These are phyloP conservation scores for Cystobasidiaceae sp. DNA, from an alignment of 1,284 basidiomycete species.

Conservation along the genomic window DNA sequence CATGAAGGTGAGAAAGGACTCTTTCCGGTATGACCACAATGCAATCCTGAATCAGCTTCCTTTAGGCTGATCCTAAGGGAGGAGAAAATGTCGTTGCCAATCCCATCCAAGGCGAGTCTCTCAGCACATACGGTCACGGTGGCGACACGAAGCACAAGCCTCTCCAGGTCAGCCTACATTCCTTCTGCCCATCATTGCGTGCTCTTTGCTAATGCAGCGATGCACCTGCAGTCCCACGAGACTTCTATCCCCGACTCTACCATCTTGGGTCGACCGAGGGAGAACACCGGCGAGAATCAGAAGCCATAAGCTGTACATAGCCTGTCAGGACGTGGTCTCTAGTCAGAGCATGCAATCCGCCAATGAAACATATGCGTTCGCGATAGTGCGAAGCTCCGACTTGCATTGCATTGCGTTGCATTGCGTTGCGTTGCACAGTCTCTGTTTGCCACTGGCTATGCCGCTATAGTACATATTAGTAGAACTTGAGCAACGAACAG, in stretches of 20 bases:
- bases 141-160: not conserved
- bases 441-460: not conserved
- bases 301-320: not conserved
- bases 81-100: slow-evolving; percentile 6
- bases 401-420: not conserved
- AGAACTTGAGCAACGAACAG: not conserved
- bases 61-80: slow-evolving; percentile 27
- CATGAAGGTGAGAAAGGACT: slow-evolving; percentile 24
- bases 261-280: not conserved
- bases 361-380: not conserved
- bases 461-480: not conserved
- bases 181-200: not conserved
- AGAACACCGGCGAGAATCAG: slow-evolving; percentile 6
- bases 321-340: no score
- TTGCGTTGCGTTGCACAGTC: not conserved
- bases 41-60: no score
- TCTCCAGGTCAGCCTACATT: slow-evolving; percentile 2
- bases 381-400: not conserved
- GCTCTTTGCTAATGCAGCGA: not conserved
- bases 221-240: not conserved
- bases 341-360: not conserved
- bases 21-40: not conserved
- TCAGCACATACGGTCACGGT: not conserved
- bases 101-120: not conserved
- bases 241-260: not conserved